These are phyloP conservation scores for Dunaliella sp. DNA, from an alignment of 139 green algal genomes.

Conservation along the genomic window DNA sequence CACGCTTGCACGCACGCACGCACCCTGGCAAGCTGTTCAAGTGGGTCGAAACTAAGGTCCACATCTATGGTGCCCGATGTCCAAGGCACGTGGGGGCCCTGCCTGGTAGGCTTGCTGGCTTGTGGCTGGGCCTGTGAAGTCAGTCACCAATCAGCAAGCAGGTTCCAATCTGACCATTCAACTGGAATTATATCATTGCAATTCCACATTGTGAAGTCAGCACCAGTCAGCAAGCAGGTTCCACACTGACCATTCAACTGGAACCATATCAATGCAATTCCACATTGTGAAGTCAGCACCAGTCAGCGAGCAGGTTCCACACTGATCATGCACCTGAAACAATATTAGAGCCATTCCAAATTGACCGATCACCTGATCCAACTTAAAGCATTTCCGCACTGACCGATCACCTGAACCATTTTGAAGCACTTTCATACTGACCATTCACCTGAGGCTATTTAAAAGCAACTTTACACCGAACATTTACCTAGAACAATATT, in stretches of 20 bases:
- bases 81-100: constrained; percentile 69
- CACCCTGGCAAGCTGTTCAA: no score
- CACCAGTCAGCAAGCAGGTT: background rate
- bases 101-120: constrained; percentile 44
- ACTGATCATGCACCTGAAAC: background rate
- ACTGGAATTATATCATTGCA: background rate
- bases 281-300: background rate
- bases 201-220: background rate
- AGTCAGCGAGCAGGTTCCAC: background rate
- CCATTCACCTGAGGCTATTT: no score
- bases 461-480: no score
- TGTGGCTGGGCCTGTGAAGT: constrained; percentile 58
- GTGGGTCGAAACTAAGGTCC: constrained; percentile 39
- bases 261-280: background rate
- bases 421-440: no score
- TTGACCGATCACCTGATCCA: no score
- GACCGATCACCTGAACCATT: no score
- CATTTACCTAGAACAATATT: no score
- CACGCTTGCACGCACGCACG: no score
- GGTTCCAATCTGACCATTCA: no score
- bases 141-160: no score
- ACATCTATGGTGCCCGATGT: constrained; percentile 67
- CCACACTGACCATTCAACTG: background rate
- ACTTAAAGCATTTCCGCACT: no score
- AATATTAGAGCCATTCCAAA: no score